Conservation (phyloP, 2,329 filamentous ascomycete genomes). For the Gremmenia infestans region DNA sequence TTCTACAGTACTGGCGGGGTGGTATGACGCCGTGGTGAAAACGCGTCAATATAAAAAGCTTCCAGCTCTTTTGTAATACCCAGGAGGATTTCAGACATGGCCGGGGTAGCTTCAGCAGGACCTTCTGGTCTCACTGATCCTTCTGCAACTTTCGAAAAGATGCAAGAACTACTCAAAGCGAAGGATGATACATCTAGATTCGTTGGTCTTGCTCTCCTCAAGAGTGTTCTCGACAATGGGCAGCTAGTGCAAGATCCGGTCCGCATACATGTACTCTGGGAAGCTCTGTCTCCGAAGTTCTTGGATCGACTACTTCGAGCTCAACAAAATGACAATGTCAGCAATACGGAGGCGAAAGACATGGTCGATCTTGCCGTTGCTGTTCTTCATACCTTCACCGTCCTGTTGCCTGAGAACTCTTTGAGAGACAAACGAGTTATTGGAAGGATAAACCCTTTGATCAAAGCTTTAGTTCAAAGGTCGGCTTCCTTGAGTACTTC, state of each 20-base stretch:
- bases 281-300: constrained; percentile 56
- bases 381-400: constrained; percentile 57
- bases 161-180: constrained; percentile 50
- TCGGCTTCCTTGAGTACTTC: constrained; percentile 27
- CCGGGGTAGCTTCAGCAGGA: not conserved
- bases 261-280: constrained; percentile 50
- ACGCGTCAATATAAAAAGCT: not conserved
- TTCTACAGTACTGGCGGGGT: not conserved
- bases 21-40: not conserved
- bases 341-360: constrained; percentile 44
- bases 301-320: constrained; percentile 58
- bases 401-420: constrained; percentile 48
- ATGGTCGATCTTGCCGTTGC: constrained; percentile 61
- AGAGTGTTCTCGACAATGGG: constrained; percentile 59
- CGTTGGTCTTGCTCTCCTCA: constrained; percentile 61
- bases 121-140: constrained; percentile 11
- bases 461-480: constrained; percentile 51
- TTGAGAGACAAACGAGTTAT: constrained; percentile 44
- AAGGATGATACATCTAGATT: constrained; percentile 66
- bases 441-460: constrained; percentile 48
- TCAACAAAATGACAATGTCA: constrained; percentile 36
- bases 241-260: constrained; percentile 44
- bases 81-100: constrained; percentile 4
- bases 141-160: constrained; percentile 39
- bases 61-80: not conserved